Conservation (phyloP, 1,284 basidiomycete species). For the Ustilago sp. region DNA sequence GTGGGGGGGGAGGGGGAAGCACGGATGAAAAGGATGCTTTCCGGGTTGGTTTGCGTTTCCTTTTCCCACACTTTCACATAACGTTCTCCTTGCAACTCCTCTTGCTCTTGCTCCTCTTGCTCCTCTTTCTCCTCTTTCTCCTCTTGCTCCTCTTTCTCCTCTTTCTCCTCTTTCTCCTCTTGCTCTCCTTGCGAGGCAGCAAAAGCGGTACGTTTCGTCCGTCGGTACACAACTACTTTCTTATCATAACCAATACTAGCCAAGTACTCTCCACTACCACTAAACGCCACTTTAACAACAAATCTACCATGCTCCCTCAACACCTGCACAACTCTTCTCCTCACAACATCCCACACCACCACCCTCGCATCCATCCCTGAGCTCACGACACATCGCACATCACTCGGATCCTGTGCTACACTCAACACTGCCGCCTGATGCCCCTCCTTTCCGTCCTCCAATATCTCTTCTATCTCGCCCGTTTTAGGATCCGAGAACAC, state of each 20-base stretch:
- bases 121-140: constrained; percentile 9
- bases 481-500: constrained; percentile 49
- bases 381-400: constrained; percentile 53
- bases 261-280: constrained; percentile 53
- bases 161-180: constrained; percentile 16
- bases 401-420: constrained; percentile 52
- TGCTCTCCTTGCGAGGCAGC: background rate
- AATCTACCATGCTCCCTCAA: constrained; percentile 59
- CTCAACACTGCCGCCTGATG: constrained; percentile 62
- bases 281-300: constrained; percentile 57
- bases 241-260: constrained; percentile 64
- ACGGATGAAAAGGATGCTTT: constrained; percentile 60
- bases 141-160: constrained; percentile 17
- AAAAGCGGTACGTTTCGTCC: constrained; percentile 17
- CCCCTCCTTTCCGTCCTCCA: constrained; percentile 50
- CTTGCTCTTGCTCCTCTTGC: constrained; percentile 23
- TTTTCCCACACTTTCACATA: constrained; percentile 51
- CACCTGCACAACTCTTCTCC: constrained; percentile 43
- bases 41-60: constrained; percentile 57
- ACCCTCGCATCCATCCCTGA: constrained; percentile 64
- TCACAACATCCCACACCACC: constrained; percentile 60
- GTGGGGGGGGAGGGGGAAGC: constrained; percentile 29
- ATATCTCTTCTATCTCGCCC: constrained; percentile 57
- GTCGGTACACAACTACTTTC: constrained; percentile 56
- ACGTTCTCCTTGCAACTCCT: constrained; percentile 30